phyloP scores from a whole-genome alignment of 768 basidiomycete genomes.

The Kondoa subrosea region DNA sequence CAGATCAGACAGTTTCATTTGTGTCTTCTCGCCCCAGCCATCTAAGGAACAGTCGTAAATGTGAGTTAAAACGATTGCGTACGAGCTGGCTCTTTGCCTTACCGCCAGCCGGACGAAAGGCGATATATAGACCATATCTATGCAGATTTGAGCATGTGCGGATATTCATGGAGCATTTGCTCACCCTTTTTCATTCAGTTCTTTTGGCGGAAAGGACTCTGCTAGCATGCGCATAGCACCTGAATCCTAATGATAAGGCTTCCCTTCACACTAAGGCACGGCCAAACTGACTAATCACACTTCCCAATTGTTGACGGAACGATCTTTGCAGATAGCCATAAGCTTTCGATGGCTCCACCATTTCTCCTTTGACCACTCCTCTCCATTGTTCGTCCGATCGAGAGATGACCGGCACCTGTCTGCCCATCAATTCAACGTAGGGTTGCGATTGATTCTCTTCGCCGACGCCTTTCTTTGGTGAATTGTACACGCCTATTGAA shows the following conservation, averaged over 20 bases:
- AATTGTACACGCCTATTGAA: conserved; percentile 49
- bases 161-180: background rate
- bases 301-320: conserved; percentile 60
- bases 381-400: conserved; percentile 59
- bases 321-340: conserved; percentile 68
- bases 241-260: conserved; percentile 8
- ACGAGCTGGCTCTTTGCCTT: no score
- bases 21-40: conserved; percentile 69
- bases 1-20: conserved; percentile 53
- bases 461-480: conserved; percentile 38
- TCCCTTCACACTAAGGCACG: conserved; percentile 41
- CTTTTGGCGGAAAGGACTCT: conserved; percentile 30
- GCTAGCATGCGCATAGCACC: conserved; percentile 33
- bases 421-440: conserved; percentile 62
- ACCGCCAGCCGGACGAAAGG: conserved; percentile 67
- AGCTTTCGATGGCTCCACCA: conserved; percentile 50
- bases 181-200: conserved; percentile 29
- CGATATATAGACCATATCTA: conserved; percentile 65
- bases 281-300: conserved; percentile 62
- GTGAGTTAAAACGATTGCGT: no score
- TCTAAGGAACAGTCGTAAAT: no score
- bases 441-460: conserved; percentile 57
- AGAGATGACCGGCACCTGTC: conserved; percentile 55
- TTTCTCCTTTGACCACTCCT: conserved; percentile 54
- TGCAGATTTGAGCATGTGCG: background rate